These are phyloP conservation scores for Tuber borchii DNA, from an alignment of 495 filamentous ascomycete genomes.

Conservation along the genomic window DNA sequence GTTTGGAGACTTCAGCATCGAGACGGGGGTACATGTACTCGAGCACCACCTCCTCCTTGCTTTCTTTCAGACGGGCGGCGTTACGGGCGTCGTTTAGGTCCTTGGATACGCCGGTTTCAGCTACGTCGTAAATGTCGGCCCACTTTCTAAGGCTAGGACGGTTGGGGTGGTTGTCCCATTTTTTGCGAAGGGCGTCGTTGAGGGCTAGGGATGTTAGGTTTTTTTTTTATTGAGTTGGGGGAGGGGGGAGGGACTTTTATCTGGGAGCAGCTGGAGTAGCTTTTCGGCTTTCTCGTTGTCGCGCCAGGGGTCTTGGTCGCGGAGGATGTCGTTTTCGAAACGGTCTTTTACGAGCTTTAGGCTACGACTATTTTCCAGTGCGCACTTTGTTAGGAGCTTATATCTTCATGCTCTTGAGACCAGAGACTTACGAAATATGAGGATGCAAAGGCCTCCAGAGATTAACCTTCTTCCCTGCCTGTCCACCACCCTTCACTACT, in stretches of 20 bases:
- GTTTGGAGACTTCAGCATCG: conserved; percentile 93
- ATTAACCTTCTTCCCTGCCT: conserved; percentile 82
- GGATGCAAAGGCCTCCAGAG: conserved; percentile 81
- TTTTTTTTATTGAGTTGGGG: too few species aligned
- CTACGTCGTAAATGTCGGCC: conserved; percentile 83
- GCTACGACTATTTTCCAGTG: conserved; percentile 55
- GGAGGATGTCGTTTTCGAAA: conserved; percentile 74
- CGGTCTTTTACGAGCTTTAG: conserved; percentile 70
- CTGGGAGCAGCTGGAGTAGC: conserved; percentile 71
- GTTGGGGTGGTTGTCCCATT: conserved; percentile 78
- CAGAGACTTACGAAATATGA: conserved; percentile 59
- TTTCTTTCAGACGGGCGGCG: conserved; percentile 61
- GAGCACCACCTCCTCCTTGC: conserved; percentile 86
- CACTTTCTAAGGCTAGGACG: conserved; percentile 73
- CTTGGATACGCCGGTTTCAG: conserved; percentile 62
- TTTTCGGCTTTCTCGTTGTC: conserved; percentile 59
- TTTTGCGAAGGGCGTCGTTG: conserved; percentile 68
- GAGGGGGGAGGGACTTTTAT: conserved; percentile 45
- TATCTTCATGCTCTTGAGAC: neutral
- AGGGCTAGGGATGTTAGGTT: conserved; percentile 44
- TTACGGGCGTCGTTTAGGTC: conserved; percentile 57
- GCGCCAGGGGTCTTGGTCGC: conserved; percentile 79
- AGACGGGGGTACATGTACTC: conserved; percentile 98
- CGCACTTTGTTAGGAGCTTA: neutral
- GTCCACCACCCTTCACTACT: conserved; percentile 71